Evolutionary conservation across 1,284 basidiomycete species (phyloP).

Genomic region (Cutaneotrichosporon mucoides): DNA sequence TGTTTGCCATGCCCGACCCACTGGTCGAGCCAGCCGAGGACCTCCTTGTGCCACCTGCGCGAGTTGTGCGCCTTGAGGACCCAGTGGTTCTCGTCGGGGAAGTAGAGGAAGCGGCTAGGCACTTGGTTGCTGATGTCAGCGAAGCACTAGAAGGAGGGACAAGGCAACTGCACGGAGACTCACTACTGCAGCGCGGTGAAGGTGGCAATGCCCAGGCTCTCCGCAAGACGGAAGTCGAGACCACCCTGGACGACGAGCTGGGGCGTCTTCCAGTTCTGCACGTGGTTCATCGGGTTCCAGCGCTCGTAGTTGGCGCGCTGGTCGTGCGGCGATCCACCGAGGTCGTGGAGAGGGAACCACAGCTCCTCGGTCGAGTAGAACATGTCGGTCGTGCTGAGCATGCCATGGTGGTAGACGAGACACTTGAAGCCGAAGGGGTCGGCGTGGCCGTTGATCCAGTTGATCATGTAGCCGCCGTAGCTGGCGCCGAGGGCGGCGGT

Average conservation of each 20-base stretch:
- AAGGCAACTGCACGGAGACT: too few relatives aligned
- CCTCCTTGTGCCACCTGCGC: conserved; percentile 66
- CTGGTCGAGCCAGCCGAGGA: conserved; percentile 79
- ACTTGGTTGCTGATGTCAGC: conserved; percentile 53
- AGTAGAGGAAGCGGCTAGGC: conserved; percentile 77
- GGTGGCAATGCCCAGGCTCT: conserved; percentile 71
- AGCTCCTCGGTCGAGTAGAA: conserved; percentile 67
- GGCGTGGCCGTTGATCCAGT: conserved; percentile 84
- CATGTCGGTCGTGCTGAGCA: conserved; percentile 56
- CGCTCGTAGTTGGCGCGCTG: conserved; percentile 38
- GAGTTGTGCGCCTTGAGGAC: conserved; percentile 52
- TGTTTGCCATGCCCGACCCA: conserved; percentile 56
- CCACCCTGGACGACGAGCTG: conserved; percentile 79
- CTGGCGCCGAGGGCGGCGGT: conserved; percentile 60
- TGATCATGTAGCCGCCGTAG: conserved; percentile 54
- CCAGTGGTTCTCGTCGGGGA: conserved; percentile 94
- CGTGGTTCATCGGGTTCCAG: conserved; percentile 66
- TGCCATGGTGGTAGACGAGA: conserved; percentile 81
- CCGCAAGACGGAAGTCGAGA: conserved; percentile 77
- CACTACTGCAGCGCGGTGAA: conserved; percentile 38
- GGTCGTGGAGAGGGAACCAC: conserved; percentile 36
- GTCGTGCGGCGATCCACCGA: conserved; percentile 26
- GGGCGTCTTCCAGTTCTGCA: conserved; percentile 78
- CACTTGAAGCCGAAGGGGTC: conserved; percentile 85
- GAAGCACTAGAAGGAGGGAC: too few relatives aligned